A percentile compares a stretch with the other conserved stretches of the same genome.
These are phyloP conservation scores for Camelina hispida DNA, from an alignment of 345 rosid species.

Conservation along the genomic window DNA sequence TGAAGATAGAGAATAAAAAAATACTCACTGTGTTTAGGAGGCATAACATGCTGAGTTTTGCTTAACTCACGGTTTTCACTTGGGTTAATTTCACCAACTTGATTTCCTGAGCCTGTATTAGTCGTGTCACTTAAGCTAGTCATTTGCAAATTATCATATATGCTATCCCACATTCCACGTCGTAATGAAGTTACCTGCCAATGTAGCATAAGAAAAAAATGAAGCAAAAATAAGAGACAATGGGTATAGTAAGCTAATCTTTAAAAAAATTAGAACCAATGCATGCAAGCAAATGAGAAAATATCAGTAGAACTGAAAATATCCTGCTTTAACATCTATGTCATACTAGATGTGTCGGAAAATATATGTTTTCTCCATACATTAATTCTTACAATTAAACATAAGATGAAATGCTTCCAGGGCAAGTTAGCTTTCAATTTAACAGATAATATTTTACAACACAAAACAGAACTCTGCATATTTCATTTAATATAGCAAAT, in stretches of 20 bases:
- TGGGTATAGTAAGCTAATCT: not conserved
- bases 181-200: constrained; percentile 79
- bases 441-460: not conserved
- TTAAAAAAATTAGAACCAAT: constrained; percentile 7
- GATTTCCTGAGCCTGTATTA: constrained; percentile 46
- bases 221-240: constrained; percentile 21
- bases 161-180: constrained; percentile 84
- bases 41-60: constrained; percentile 24
- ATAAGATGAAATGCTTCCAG: constrained; percentile 8
- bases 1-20: constrained; percentile 30
- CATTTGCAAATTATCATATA: constrained; percentile 70
- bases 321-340: not conserved
- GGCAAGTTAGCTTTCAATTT: constrained; percentile 10
- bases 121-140: constrained; percentile 46
- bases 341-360: constrained; percentile 2
- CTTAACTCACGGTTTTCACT: constrained; percentile 43
- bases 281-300: constrained; percentile 23
- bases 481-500: not conserved
- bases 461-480: constrained; percentile 11
- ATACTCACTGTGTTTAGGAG: constrained; percentile 52
- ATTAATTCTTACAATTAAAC: not conserved
- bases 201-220: constrained; percentile 25
- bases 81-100: constrained; percentile 53
- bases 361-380: not conserved
- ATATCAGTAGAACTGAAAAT: constrained; percentile 13